Percentiles rank a stretch among this genome's conserved stretches.
Evolutionary conservation across 2,329 filamentous ascomycete species (phyloP).

Genomic region (Myriosclerotinia scirpicola): DNA sequence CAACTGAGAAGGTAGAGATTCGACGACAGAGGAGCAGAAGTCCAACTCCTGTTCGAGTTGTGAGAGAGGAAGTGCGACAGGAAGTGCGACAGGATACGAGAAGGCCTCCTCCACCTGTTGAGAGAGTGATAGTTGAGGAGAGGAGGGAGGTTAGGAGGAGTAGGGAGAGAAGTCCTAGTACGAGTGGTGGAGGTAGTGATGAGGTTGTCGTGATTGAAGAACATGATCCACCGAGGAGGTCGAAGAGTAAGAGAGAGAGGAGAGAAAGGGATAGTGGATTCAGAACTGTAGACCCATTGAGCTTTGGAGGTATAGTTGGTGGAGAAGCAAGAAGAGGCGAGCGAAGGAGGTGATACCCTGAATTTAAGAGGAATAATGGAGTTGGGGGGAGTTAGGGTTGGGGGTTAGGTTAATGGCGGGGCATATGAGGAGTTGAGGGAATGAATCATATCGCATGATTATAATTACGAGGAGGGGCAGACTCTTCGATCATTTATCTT

Average conservation of each 20-base stretch:
- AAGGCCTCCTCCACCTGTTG: slow-evolving; percentile 28
- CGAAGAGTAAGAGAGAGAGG: slow-evolving; percentile 35
- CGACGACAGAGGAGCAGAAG: slow-evolving; percentile 26
- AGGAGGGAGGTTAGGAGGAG: slow-evolving; percentile 32
- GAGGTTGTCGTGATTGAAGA: slow-evolving; percentile 43
- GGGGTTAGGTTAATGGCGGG: not conserved
- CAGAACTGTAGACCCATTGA: slow-evolving; percentile 39
- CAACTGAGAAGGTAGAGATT: slow-evolving; percentile 37
- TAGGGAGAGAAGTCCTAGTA: slow-evolving; percentile 27
- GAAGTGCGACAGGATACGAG: not conserved
- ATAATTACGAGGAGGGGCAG: not conserved
- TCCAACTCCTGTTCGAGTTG: slow-evolving; percentile 31
- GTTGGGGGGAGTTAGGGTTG: not conserved
- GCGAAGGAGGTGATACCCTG: slow-evolving; percentile 26
- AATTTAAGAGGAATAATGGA: not conserved
- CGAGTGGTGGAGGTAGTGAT: slow-evolving; percentile 33
- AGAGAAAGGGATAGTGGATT: slow-evolving; percentile 37
- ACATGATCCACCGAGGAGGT: slow-evolving; percentile 38
- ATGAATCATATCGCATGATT: not conserved
- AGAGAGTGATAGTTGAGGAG: slow-evolving; percentile 40
- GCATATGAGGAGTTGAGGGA: not conserved
- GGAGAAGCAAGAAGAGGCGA: slow-evolving; percentile 33
- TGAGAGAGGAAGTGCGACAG: slow-evolving; percentile 28
- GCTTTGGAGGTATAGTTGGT: slow-evolving; percentile 37
- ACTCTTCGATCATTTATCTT: not conserved